phyloP scores from a whole-genome alignment of 2,329 filamentous ascomycete species.

The Pseudonectria foliicola region DNA sequence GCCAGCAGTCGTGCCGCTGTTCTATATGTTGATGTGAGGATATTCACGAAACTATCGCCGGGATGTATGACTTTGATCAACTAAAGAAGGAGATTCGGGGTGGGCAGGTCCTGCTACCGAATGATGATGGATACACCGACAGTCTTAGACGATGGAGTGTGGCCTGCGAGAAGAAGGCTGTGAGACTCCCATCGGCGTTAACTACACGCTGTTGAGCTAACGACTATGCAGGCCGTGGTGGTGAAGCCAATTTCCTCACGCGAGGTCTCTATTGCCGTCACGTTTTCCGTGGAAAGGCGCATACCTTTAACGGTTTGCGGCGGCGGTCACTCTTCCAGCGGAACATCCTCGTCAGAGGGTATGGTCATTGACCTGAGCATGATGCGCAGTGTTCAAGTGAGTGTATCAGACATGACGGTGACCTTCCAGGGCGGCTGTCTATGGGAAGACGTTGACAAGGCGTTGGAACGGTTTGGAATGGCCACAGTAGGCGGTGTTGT shows the following conservation, averaged over 20 bases:
- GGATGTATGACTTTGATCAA: conserved; percentile 12
- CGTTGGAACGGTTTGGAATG: conserved; percentile 40
- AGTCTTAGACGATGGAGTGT: conserved; percentile 29
- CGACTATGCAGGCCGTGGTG: conserved; percentile 30
- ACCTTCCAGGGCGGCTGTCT: conserved; percentile 41
- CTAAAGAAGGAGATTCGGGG: conserved; percentile 7
- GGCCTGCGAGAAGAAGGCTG: conserved; percentile 28
- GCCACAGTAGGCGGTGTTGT: conserved; percentile 56
- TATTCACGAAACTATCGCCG: too few relatives aligned
- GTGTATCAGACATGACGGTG: conserved; percentile 36
- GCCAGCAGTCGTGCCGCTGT: too few relatives aligned
- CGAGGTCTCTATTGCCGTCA: conserved; percentile 24
- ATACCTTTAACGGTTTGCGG: conserved; percentile 46
- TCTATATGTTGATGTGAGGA: too few relatives aligned
- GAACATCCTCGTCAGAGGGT: conserved; percentile 40
- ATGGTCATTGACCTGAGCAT: conserved; percentile 48
- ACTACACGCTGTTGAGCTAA: background rate
- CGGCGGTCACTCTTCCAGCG: conserved; percentile 49
- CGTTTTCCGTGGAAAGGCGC: conserved; percentile 20
- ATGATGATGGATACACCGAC: conserved; percentile 24
- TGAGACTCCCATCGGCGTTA: conserved; percentile 6
- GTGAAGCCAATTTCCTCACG: conserved; percentile 30
- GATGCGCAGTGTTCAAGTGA: conserved; percentile 42
- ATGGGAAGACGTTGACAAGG: conserved; percentile 48
- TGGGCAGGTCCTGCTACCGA: conserved; percentile 23